Evolutionary conservation across 257 asterid genomes (phyloP).

Genomic region (Solanum bulbocastanum): DNA sequence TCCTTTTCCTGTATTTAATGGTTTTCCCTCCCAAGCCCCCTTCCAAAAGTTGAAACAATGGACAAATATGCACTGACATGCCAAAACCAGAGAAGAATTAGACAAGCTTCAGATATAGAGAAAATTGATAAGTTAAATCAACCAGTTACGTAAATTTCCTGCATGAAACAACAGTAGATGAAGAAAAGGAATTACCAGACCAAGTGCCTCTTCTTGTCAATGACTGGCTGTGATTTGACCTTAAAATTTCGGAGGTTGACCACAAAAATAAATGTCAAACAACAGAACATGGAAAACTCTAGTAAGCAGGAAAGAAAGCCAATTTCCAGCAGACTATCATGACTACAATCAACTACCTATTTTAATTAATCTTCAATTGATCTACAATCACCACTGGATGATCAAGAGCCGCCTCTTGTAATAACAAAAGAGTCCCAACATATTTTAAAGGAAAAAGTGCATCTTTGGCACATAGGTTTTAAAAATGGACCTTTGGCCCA

Average conservation of each 20-base stretch:
- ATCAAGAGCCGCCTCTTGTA: neutral
- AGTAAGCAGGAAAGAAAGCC: neutral
- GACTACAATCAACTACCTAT: neutral
- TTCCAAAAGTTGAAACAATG: neutral
- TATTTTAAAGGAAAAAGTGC: neutral
- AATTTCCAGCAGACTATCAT: neutral
- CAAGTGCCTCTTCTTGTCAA: slow-evolving; percentile 69
- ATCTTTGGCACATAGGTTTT: neutral
- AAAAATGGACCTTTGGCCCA: neutral
- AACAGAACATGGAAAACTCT: neutral
- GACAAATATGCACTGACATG: neutral
- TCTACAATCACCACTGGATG: neutral
- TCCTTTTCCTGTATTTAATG: neutral
- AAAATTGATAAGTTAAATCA: neutral
- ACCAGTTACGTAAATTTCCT: neutral
- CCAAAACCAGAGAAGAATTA: neutral
- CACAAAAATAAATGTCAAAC: slow-evolving; percentile 7
- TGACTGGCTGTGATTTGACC: slow-evolving; percentile 92
- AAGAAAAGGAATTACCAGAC: slow-evolving; percentile 59
- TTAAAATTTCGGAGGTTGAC: slow-evolving; percentile 10
- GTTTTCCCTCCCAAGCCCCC: neutral
- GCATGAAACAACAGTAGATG: neutral
- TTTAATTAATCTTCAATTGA: neutral
- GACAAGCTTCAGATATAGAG: neutral
- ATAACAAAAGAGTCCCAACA: neutral